Conservation (phyloP, 1,139 yeast genomes). For the Geotrichum fermentans region DNA sequence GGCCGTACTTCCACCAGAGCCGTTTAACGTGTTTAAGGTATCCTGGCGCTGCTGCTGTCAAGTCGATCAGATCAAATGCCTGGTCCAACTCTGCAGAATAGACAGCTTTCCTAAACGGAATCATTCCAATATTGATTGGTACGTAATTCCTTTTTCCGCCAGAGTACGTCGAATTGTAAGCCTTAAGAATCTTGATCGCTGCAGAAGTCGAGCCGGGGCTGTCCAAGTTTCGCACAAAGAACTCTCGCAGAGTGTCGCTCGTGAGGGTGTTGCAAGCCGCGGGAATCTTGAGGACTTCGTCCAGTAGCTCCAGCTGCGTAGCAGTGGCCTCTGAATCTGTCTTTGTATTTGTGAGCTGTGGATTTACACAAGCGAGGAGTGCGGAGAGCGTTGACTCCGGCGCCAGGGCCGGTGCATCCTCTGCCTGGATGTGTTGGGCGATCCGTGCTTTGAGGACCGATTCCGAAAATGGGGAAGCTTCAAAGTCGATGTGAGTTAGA, state of each 20-base stretch:
- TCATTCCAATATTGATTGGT: slow-evolving; percentile 43
- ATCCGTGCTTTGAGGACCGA: slow-evolving; percentile 6
- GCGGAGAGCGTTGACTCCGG: slow-evolving; percentile 5
- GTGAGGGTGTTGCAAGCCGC: not conserved
- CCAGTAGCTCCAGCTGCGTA: slow-evolving; percentile 1
- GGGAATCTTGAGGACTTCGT: not conserved
- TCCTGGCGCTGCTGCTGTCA: slow-evolving; percentile 52
- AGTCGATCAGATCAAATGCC: slow-evolving; percentile 56
- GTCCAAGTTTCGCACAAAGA: not conserved
- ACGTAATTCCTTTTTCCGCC: slow-evolving; percentile 3
- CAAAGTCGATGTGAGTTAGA: slow-evolving; percentile 12
- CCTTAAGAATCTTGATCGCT: slow-evolving; percentile 6
- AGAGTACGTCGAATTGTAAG: slow-evolving; percentile 4
- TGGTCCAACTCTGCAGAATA: slow-evolving; percentile 55
- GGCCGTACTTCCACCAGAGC: slow-evolving; percentile 28
- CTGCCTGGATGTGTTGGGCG: slow-evolving; percentile 6
- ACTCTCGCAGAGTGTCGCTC: slow-evolving; percentile 4
- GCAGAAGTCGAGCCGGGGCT: not conserved
- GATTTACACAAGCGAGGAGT: slow-evolving; percentile 5
- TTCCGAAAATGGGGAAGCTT: slow-evolving; percentile 8
- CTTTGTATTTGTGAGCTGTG: not conserved
- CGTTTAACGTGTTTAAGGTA: slow-evolving; percentile 30
- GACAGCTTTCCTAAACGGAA: slow-evolving; percentile 57
- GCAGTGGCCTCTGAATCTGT: not conserved
- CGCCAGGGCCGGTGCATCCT: not conserved